Conservation (phyloP, 495 filamentous ascomycete species). For the Penicillium daleae region DNA sequence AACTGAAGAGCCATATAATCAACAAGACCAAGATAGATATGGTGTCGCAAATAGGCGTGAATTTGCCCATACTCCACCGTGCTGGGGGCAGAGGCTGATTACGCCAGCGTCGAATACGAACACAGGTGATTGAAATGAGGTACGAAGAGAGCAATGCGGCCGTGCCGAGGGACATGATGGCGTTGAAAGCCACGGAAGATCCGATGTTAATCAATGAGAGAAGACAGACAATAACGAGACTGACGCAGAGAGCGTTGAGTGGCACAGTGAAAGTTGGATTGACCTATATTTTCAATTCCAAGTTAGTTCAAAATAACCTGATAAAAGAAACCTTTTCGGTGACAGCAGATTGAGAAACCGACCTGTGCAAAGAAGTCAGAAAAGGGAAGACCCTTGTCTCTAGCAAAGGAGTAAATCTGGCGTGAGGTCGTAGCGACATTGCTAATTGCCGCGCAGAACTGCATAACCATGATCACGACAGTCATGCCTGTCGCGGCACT, state of each 20-base stretch:
- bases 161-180: constrained; percentile 46
- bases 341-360: constrained; percentile 21
- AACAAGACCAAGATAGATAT: constrained; percentile 6
- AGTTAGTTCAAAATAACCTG: background rate
- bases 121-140: constrained; percentile 13
- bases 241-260: constrained; percentile 53
- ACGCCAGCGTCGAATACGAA: constrained; percentile 7
- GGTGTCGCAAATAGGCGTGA: constrained; percentile 3
- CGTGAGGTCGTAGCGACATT: constrained; percentile 60
- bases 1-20: background rate
- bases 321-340: background rate
- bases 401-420: constrained; percentile 53
- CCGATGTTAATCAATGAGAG: constrained; percentile 57
- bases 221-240: constrained; percentile 45
- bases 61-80: constrained; percentile 13
- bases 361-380: constrained; percentile 55
- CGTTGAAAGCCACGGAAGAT: constrained; percentile 47
- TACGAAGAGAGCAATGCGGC: constrained; percentile 14
- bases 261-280: constrained; percentile 55
- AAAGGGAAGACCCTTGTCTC: constrained; percentile 36
- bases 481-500: constrained; percentile 55
- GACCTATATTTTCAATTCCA: constrained; percentile 39
- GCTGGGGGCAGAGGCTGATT: constrained; percentile 8
- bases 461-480: constrained; percentile 52
- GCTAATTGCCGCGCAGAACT: constrained; percentile 54